Percentiles rank a stretch among this genome's conserved stretches.
Evolutionary conservation across 2,329 filamentous ascomycete genomes (phyloP).

Genomic region (Pseudogymnoascus sp.): DNA sequence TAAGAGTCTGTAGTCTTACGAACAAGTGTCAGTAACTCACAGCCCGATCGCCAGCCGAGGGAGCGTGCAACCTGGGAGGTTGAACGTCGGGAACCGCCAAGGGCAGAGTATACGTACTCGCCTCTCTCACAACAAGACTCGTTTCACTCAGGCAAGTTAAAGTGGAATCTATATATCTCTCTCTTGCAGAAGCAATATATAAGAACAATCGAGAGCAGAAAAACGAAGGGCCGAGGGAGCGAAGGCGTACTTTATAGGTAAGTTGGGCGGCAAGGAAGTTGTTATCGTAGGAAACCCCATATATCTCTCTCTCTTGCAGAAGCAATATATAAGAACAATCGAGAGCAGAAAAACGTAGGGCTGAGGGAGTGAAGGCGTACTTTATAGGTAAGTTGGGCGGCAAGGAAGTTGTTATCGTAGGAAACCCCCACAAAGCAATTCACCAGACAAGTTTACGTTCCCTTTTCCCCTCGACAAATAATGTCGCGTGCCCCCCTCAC

Average conservation of each 20-base stretch:
- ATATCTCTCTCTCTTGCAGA: neutral
- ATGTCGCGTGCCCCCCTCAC: conserved; percentile 8
- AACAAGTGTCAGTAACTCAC: neutral
- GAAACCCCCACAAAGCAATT: conserved; percentile 4
- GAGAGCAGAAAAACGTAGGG: neutral
- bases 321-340: neutral
- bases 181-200: neutral
- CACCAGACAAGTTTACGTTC: conserved; percentile 3
- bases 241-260: neutral
- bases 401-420: neutral
- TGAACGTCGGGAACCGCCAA: neutral
- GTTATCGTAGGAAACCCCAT: neutral
- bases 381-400: neutral
- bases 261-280: neutral
- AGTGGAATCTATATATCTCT: neutral
- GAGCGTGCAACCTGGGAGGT: conserved; percentile 3
- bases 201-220: neutral
- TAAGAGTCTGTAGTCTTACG: neutral
- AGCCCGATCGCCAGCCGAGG: neutral
- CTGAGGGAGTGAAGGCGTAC: neutral
- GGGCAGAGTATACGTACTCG: conserved; percentile 2
- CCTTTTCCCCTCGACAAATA: conserved; percentile 1
- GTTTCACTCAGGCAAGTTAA: neutral
- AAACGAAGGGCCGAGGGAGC: neutral
- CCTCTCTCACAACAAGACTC: neutral